Percentiles rank a stretch among this genome's conserved stretches.
phyloP scores from a whole-genome alignment of 1,284 basidiomycete genomes.

The Ustilago lituana region DNA sequence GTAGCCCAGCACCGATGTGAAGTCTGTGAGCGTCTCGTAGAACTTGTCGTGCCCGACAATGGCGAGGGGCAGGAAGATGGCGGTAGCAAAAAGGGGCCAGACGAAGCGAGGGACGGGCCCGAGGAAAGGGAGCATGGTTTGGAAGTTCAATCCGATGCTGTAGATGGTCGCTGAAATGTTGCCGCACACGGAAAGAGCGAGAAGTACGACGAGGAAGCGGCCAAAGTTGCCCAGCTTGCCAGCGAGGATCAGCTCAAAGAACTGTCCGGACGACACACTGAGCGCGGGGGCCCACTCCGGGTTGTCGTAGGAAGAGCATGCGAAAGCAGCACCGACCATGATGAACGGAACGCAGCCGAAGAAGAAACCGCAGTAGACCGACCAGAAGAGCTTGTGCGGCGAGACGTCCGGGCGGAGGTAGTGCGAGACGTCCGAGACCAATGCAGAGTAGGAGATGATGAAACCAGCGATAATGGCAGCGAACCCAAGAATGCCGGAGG shows the following conservation, averaged over 20 bases:
- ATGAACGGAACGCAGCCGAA: constrained; percentile 73
- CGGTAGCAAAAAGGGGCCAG: constrained; percentile 82
- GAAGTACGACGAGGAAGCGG: constrained; percentile 83
- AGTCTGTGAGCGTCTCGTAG: constrained; percentile 72
- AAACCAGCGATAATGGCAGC: constrained; percentile 73
- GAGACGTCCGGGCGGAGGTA: constrained; percentile 70
- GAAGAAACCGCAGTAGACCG: constrained; percentile 74
- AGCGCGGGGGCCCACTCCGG: constrained; percentile 69
- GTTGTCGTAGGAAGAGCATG: constrained; percentile 72
- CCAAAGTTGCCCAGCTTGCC: constrained; percentile 77
- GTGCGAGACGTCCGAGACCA: constrained; percentile 65
- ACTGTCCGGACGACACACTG: constrained; percentile 72
- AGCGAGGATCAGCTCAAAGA: constrained; percentile 78
- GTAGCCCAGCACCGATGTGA: constrained; percentile 74
- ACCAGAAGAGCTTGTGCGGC: constrained; percentile 71
- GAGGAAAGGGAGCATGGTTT: constrained; percentile 78
- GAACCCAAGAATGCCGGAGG: constrained; percentile 71
- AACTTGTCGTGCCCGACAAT: constrained; percentile 75
- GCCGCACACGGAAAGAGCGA: constrained; percentile 77
- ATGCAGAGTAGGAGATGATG: constrained; percentile 70
- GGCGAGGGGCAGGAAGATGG: constrained; percentile 75
- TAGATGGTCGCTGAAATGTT: constrained; percentile 82
- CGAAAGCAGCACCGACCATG: constrained; percentile 72
- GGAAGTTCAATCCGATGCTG: constrained; percentile 57
- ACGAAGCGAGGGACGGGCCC: constrained; percentile 80